Evolutionary conservation across 805 yeast species (phyloP), one percentile per base, ranked within the genome.

Genomic region (Debaryomyces castellii): DNA sequence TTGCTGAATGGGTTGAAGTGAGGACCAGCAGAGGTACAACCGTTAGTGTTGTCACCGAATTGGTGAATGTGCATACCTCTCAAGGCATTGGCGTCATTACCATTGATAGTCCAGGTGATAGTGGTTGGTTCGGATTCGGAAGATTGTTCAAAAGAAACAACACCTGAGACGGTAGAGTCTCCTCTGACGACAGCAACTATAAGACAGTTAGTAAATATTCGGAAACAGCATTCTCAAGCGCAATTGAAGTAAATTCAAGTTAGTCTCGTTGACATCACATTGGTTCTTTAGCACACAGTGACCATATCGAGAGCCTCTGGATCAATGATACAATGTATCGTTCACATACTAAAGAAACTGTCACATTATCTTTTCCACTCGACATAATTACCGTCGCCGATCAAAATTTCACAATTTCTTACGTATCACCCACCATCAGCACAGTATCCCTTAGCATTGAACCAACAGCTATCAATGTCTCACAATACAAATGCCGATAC

Each of bases 41-140:
- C 99, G 70, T 94, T 94, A 74, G 99, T 89, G 83, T 89, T 89
- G 78, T 94, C 99, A 76, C 99, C 99, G 63, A 94, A 94, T 66
- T 89, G 86, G 74, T 94, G 99, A 66, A 94, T 76, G 80, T 94
- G 99, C 96, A 94, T 92, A 44, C 99, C 99, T 73, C 96, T 85
- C 66, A 79, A 74, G 42, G 96, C 92, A 62, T 88, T 85, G 50
- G 97, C 76, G 55, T 82, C 84, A 73, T 90, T 89, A 68, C 99
- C 99, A 47, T 81, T 62, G 65, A 94, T 87, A 62, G 92, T 95
- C 83, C 89, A 94, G 18, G 90, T 58, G 58, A 94, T 79, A 39
- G 89, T 85, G 63, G 96, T 89, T 69, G 96, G 95, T 32, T 80
- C 90, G 44, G 76, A 62, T 68, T 87, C 97, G 41, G 86, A 62